Conservation (phyloP, 306 rosid genomes). For the Canavalia gladiata region DNA sequence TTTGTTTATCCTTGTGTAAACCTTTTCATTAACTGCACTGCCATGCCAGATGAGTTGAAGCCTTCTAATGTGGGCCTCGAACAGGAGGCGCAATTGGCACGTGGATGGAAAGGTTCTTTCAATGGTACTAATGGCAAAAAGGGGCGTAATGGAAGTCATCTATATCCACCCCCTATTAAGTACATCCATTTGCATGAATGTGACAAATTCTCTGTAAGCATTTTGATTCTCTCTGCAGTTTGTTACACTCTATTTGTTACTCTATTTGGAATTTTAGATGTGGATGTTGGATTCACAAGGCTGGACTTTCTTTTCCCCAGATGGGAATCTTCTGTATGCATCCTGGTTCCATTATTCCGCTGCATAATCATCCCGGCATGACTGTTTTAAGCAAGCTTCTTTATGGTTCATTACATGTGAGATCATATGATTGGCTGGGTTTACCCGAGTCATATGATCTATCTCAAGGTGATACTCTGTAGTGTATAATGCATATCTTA, state of each 20-base stretch:
- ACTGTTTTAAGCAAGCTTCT: constrained; percentile 91
- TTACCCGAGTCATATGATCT: constrained; percentile 56
- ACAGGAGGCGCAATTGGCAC: constrained; percentile 51
- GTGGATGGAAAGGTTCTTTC: constrained; percentile 42
- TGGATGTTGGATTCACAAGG: constrained; percentile 35
- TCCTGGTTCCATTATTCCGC: constrained; percentile 78
- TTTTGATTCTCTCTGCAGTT: not conserved
- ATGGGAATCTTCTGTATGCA: constrained; percentile 92
- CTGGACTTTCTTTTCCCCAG: constrained; percentile 55
- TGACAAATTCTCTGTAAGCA: constrained; percentile 59
- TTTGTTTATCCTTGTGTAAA: constrained; percentile 35
- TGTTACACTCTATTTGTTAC: not conserved
- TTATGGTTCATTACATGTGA: constrained; percentile 74
- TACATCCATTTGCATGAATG: constrained; percentile 62
- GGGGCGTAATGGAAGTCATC: constrained; percentile 42
- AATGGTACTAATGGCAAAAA: constrained; percentile 51
- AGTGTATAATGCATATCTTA: not conserved
- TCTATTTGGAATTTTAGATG: constrained; percentile 38
- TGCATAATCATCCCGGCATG: constrained; percentile 95
- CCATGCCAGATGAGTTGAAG: constrained; percentile 51
- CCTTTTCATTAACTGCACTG: constrained; percentile 28
- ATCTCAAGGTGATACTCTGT: constrained; percentile 64
- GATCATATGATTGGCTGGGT: constrained; percentile 86
- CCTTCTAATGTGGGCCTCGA: constrained; percentile 61
- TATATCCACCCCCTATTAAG: constrained; percentile 49